A percentile compares a stretch with the other conserved stretches of the same genome.
phyloP scores from a whole-genome alignment of 2,329 filamentous ascomycete species.

The Fusarium miscanthi region DNA sequence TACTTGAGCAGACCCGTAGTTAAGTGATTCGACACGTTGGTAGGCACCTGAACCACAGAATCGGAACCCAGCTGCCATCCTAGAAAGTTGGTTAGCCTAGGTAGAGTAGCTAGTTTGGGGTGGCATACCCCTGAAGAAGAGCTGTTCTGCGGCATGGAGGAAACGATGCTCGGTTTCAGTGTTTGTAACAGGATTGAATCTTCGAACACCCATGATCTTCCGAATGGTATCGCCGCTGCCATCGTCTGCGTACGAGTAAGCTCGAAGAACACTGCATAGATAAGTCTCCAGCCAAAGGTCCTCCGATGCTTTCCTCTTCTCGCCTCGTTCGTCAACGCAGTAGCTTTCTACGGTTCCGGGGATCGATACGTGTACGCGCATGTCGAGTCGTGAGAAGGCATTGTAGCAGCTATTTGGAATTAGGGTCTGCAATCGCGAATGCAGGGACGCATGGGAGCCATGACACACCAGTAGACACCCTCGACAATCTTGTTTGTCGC shows the following conservation, averaged over 20 bases:
- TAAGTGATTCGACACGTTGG: slow-evolving; percentile 94
- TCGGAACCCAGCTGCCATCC: slow-evolving; percentile 97
- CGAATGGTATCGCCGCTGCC: slow-evolving; percentile 94
- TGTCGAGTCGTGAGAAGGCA: slow-evolving; percentile 96
- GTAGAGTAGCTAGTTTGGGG: neutral
- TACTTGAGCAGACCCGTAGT: slow-evolving; percentile 95
- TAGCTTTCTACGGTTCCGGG: slow-evolving; percentile 97
- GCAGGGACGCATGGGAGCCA: slow-evolving; percentile 46
- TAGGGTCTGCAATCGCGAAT: slow-evolving; percentile 1
- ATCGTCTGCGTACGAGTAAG: slow-evolving; percentile 96
- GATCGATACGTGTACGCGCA: slow-evolving; percentile 98
- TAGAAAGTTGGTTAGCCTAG: slow-evolving; percentile 51
- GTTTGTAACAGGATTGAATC: slow-evolving; percentile 97
- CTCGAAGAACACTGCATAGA: slow-evolving; percentile 90
- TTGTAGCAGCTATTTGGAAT: slow-evolving; percentile 80
- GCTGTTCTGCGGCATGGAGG: slow-evolving; percentile 88
- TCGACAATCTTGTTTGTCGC: slow-evolving; percentile 85
- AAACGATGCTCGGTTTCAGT: slow-evolving; percentile 99
- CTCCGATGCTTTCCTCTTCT: slow-evolving; percentile 92
- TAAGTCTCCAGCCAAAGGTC: slow-evolving; percentile 98
- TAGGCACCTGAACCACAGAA: slow-evolving; percentile 96
- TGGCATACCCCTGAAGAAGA: slow-evolving; percentile 87
- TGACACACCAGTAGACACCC: slow-evolving; percentile 86
- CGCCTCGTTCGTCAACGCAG: slow-evolving; percentile 95
- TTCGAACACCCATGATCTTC: slow-evolving; percentile 95